Evolutionary conservation across 73 alveolate species (phyloP), one percentile per base, ranked within the genome.

Genomic region (Paramecium primaurelia): DNA sequence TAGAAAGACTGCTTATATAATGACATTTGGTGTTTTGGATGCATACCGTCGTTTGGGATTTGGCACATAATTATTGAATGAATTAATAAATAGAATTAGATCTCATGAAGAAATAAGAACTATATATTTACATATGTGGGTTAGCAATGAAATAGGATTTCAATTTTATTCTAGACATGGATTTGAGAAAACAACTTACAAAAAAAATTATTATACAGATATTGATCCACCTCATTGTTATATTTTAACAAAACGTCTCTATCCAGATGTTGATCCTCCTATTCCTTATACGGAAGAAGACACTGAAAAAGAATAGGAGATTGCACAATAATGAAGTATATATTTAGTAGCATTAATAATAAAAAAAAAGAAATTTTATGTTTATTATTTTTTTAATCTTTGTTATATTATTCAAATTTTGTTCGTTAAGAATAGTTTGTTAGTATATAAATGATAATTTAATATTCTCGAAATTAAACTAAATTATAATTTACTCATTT

Each of bases 11-110:
- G 59, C 58, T 8, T 89, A 89, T 71, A 73, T 89, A 59, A 71
- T 89, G 88, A 89, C 94, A 34, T 71, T 89, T 71, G 94, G 94
- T 37, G 94, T 89, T n/a, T 89, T 89, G 34, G 92, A 89, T 40
- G 94, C 94, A 18, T 89, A 89, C 10, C 47, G 91, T 71, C 71
- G 88, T 59, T 83, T 47, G 14, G 77, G 75, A 45, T 71, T 89
- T 71, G 94, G 94, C 12, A 45, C 94, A 69, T 51, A 89, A 45
- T 58, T 89, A 7, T 47, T 89, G 59, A 68, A 89, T 28, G 91
- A 89, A 34, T 18, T 89, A n/a, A 38, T 71, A 8, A 89, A 71
- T 58, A 42, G 86, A 71, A 49, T 89, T 4, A 40, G 42, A 49
- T 68, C 49, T 25, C 68, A 71, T 73, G 36, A 77, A 47, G 83